Percentiles rank a stretch among this genome's conserved stretches.
These are phyloP conservation scores for Mortierella sp. DNA, from an alignment of 371 early-diverging fungal genomes.

Conservation along the genomic window DNA sequence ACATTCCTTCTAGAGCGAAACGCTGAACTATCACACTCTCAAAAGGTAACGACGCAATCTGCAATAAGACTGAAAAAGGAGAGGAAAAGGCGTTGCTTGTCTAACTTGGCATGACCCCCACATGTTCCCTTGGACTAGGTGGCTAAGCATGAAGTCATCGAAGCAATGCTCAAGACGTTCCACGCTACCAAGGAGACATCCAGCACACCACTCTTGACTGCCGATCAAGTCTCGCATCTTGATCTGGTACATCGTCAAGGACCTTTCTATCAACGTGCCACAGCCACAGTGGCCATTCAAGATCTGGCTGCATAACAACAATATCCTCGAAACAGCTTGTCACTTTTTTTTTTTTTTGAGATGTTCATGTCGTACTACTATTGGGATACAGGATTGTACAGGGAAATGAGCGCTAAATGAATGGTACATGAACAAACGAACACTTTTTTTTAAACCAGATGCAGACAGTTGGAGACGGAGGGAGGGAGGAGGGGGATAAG, in stretches of 20 bases:
- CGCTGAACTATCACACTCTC: slow-evolving; percentile 21
- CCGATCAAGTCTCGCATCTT: slow-evolving; percentile 33
- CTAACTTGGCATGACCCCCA: too few relatives aligned
- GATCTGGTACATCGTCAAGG: slow-evolving; percentile 39
- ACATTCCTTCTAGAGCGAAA: slow-evolving; percentile 34
- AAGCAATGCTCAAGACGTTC: slow-evolving; percentile 26
- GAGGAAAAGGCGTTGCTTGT: too few relatives aligned
- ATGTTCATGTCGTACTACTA: neutral
- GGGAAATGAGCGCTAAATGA: slow-evolving; percentile 1
- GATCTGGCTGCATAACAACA: slow-evolving; percentile 34
- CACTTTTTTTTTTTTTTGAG: neutral
- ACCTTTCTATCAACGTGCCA: slow-evolving; percentile 46
- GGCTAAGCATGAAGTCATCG: slow-evolving; percentile 38
- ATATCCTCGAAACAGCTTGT: too few relatives aligned
- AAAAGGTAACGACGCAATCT: slow-evolving; percentile 25
- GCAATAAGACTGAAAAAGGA: too few relatives aligned
- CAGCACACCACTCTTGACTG: slow-evolving; percentile 10
- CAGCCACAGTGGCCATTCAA: slow-evolving; percentile 43
- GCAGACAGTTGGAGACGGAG: too few relatives aligned
- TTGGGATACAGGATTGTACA: neutral
- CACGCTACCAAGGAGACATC: slow-evolving; percentile 10
- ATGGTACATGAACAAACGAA: slow-evolving; percentile 2
- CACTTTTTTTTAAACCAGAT: slow-evolving; percentile 5
- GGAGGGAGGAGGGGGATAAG: too few relatives aligned
- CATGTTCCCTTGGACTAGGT: slow-evolving; percentile 24